phyloP scores from a whole-genome alignment of 176 grass and related monocot genomes.

The Eragrostis nindensis region DNA sequence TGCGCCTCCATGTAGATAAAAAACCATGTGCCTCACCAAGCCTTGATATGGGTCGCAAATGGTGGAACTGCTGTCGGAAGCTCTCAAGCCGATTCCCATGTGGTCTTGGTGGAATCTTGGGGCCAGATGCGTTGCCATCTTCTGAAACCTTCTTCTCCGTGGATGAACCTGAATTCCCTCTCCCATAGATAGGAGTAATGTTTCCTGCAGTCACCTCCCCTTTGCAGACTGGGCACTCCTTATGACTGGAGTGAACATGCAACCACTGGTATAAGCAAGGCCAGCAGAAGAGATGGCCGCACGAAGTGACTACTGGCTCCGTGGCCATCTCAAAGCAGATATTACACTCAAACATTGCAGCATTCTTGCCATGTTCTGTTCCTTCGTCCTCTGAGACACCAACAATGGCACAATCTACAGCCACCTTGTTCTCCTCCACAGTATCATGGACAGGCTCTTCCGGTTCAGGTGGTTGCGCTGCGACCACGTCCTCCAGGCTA shows the following conservation, averaged over 20 bases:
- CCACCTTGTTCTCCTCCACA: conserved; percentile 53
- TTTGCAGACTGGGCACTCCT: conserved; percentile 98
- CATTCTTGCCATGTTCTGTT: conserved; percentile 49
- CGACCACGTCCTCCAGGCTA: conserved; percentile 38
- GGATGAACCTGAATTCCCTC: conserved; percentile 62
- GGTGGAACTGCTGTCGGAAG: conserved; percentile 83
- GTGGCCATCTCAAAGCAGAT: conserved; percentile 95
- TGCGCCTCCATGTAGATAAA: conserved; percentile 65
- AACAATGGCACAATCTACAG: conserved; percentile 38
- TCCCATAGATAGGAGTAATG: conserved; percentile 89
- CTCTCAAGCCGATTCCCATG: conserved; percentile 83
- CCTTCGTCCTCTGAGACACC: conserved; percentile 55
- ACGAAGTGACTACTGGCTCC: conserved; percentile 89
- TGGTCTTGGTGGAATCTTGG: conserved; percentile 84
- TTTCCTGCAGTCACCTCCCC: conserved; percentile 87
- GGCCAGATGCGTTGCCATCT: conserved; percentile 53
- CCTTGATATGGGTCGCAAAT: conserved; percentile 85
- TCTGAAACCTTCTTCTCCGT: conserved; percentile 56
- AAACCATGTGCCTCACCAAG: conserved; percentile 79
- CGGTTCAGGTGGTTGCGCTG: conserved; percentile 21
- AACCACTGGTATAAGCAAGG: conserved; percentile 98
- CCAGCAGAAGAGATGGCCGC: conserved; percentile 98
- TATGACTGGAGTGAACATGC: conserved; percentile 81
- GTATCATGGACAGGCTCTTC: conserved; percentile 44
- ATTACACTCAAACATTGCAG: conserved; percentile 89